A percentile compares a stretch with the other conserved stretches of the same genome.
Evolutionary conservation across 257 asterid species (phyloP).

Genomic region (Petunia secreta): DNA sequence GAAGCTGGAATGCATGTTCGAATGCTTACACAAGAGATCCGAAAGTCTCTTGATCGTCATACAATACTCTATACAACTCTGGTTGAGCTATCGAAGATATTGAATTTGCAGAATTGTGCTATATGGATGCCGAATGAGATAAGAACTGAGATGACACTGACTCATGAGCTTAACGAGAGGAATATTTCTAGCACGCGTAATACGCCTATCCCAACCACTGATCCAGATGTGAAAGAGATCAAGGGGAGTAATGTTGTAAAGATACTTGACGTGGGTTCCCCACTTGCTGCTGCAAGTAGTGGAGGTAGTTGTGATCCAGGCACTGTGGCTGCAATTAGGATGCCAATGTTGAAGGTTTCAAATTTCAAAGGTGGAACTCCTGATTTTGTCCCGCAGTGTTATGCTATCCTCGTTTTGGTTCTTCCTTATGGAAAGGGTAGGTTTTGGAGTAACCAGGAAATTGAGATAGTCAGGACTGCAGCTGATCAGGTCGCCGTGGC

Average conservation of each 20-base stretch:
- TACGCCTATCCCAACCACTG: conserved; percentile 49
- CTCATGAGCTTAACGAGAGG: conserved; percentile 63
- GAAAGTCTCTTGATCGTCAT: conserved; percentile 90
- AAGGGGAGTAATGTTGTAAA: conserved; percentile 61
- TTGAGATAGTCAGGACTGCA: conserved; percentile 79
- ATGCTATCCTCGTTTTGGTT: conserved; percentile 85
- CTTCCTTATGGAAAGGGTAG: conserved; percentile 69
- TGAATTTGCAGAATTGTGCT: conserved; percentile 78
- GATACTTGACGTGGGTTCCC: conserved; percentile 60
- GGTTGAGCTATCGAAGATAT: conserved; percentile 82
- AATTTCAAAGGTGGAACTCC: conserved; percentile 92
- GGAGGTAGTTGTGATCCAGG: conserved; percentile 61
- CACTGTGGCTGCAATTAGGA: conserved; percentile 85
- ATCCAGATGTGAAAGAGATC: conserved; percentile 69
- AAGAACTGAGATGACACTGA: conserved; percentile 69
- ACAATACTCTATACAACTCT: conserved; percentile 79
- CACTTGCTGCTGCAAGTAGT: conserved; percentile 80
- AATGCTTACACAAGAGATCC: conserved; percentile 92
- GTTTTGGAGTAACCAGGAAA: conserved; percentile 74
- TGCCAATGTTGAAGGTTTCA: conserved; percentile 91
- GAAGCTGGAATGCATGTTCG: conserved; percentile 89
- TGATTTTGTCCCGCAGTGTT: conserved; percentile 78
- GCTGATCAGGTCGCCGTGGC: conserved; percentile 98
- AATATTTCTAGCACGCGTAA: conserved; percentile 37
- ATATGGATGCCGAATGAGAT: conserved; percentile 90